Percentiles rank a stretch among this genome's conserved stretches.
Conservation (phyloP, 2,329 filamentous ascomycete genomes). For the Alternaria conjuncta region DNA sequence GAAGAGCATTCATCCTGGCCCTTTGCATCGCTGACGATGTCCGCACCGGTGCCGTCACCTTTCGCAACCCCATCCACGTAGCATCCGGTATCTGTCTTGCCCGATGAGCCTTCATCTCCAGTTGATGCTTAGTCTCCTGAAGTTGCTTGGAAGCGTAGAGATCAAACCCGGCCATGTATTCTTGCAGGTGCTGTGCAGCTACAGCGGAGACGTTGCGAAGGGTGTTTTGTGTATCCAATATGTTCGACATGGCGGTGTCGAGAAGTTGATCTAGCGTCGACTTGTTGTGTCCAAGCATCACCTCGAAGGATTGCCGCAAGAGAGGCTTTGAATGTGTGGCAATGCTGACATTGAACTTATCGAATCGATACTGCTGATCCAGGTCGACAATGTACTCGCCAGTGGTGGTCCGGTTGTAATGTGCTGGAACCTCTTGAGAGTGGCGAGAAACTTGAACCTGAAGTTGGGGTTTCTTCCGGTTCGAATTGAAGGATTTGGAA, state of each 20-base stretch:
- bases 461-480: constrained; percentile 55
- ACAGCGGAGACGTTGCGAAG: constrained; percentile 29
- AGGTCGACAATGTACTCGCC: constrained; percentile 61
- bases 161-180: constrained; percentile 11
- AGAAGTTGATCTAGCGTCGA: constrained; percentile 32
- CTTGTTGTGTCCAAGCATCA: constrained; percentile 43
- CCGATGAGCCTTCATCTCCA: constrained; percentile 7
- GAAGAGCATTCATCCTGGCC: constrained; percentile 40
- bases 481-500: constrained; percentile 50
- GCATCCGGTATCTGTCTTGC: constrained; percentile 25
- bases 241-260: constrained; percentile 23
- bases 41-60: constrained; percentile 34
- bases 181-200: constrained; percentile 18
- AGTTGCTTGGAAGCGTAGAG: constrained; percentile 6
- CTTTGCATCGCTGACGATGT: constrained; percentile 34
- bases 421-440: constrained; percentile 51
- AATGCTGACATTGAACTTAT: constrained; percentile 58
- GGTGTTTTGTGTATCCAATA: constrained; percentile 26
- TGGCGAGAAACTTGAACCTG: constrained; percentile 58
- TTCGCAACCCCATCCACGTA: constrained; percentile 31
- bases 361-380: constrained; percentile 57
- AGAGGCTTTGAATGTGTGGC: constrained; percentile 46
- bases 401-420: constrained; percentile 58
- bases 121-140: constrained; percentile 13
- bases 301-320: constrained; percentile 41